phyloP scores from a whole-genome alignment of 2,329 filamentous ascomycete genomes.

The Byssochlamys sp. region DNA sequence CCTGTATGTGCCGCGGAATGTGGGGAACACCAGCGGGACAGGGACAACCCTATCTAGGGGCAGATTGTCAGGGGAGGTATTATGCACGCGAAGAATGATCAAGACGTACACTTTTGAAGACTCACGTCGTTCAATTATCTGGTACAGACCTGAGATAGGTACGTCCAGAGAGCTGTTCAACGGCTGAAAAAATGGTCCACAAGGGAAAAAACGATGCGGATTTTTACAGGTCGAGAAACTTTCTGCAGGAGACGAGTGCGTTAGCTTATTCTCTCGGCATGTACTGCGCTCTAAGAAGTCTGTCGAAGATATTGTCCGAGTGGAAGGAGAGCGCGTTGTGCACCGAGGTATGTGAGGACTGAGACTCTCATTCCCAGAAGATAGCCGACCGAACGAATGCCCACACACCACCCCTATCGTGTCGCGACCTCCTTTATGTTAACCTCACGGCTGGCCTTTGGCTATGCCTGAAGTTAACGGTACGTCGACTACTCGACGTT shows the following conservation, averaged over 20 bases:
- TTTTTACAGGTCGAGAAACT: conserved; percentile 8
- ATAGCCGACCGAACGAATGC: neutral
- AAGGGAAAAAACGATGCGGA: conserved; percentile 13
- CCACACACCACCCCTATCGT: neutral
- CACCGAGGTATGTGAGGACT: neutral
- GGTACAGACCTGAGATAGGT: conserved; percentile 16
- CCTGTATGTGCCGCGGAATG: conserved; percentile 29
- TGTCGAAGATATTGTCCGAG: neutral
- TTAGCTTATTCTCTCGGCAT: neutral
- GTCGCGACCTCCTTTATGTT: neutral
- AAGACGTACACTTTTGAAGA: conserved; percentile 25
- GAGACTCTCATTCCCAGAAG: neutral
- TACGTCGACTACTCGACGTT: neutral
- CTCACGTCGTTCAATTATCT: conserved; percentile 18
- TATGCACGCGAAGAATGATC: conserved; percentile 18
- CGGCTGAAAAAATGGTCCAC: conserved; percentile 15
- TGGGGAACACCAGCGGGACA: conserved; percentile 22
- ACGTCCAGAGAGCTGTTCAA: conserved; percentile 13
- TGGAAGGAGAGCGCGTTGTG: neutral
- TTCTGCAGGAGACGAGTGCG: neutral
- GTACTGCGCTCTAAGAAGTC: neutral
- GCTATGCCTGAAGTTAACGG: neutral
- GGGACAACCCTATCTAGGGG: conserved; percentile 33
- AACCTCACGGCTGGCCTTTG: neutral
- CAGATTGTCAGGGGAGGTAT: conserved; percentile 27